Base-by-base conservation (phyloP, 371 early-diverging fungal species). In the Mortierella sp. region DNA sequence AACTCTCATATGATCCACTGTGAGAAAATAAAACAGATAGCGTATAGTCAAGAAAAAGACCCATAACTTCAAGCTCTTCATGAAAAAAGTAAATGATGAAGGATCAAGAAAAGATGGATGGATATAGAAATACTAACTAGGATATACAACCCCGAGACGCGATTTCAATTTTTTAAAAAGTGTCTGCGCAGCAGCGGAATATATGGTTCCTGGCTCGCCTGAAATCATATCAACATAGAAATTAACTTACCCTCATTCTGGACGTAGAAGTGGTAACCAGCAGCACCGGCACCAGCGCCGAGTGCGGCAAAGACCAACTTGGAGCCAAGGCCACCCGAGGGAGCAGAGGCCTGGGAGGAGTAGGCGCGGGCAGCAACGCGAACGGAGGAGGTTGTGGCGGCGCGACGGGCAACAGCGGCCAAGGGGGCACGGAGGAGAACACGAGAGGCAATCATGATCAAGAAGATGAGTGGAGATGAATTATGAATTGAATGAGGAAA, bases 241-340 rank as follows among this genome's bases (percentile, higher is more conserved):
- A 28, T 22, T 16, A 41, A 70, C 80, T 74, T 79, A 79, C 80
- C 60, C 65, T 79, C 60, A 40, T 38, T 60, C 50, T 79, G 63
- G 63, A 67, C 84, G 63, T 88, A 86, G 41, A 85, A 80, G 65
- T 89, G 87, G 65, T 90, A 90, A 36, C 88, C 80, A 69, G 84
- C 89, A 55, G 84, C 87, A 53, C 79, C 90, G 61, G 84, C 89
- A 48, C 83, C 88, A 50, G 86, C 89, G 55, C 88, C 87, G 43
- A 89, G 66, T 48, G 84, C 84, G 40, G 86, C 86, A 59, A 90
- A 72, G 58, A 84, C 84, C 84, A 83, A 32, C 58, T 65, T 60
- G 40, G 70, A 66, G 67, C 76, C 74, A 38, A 65, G 40, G 15
- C 69, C 72, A 21, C 83, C 63, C 11, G 71, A 67, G 15, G 73